phyloP scores from a whole-genome alignment of 148 eudicot genomes.

The Drosera capensis region DNA sequence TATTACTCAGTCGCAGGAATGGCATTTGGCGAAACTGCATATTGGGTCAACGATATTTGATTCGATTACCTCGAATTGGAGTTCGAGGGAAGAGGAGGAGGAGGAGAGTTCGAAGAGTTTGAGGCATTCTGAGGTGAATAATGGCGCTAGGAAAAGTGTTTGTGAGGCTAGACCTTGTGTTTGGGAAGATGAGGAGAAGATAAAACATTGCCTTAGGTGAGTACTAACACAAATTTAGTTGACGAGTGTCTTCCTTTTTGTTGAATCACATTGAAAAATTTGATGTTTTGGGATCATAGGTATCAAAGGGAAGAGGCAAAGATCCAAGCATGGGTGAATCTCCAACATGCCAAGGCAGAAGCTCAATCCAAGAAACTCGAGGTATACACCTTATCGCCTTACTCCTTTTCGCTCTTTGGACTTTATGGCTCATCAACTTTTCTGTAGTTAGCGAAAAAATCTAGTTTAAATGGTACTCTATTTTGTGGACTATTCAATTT shows the following conservation, averaged over 20 bases:
- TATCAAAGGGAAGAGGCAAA: slow-evolving; percentile 85
- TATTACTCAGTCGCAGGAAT: slow-evolving; percentile 38
- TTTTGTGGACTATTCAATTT: too few relatives aligned
- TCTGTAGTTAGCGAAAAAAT: too few relatives aligned
- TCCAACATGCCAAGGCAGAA: slow-evolving; percentile 91
- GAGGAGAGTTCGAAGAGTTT: slow-evolving; percentile 88
- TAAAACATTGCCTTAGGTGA: slow-evolving; percentile 61
- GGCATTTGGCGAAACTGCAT: slow-evolving; percentile 54
- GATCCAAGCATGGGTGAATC: slow-evolving; percentile 90
- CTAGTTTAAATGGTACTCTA: neutral
- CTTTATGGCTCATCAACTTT: too few relatives aligned
- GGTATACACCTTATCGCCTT: slow-evolving; percentile 25
- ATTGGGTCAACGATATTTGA: slow-evolving; percentile 32
- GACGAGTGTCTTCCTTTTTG: neutral
- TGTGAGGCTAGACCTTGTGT: slow-evolving; percentile 40
- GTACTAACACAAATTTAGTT: neutral
- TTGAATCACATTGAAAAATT: neutral
- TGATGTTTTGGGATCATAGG: slow-evolving; percentile 19
- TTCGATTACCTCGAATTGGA: slow-evolving; percentile 51
- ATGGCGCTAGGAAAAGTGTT: slow-evolving; percentile 36
- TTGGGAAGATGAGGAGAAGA: slow-evolving; percentile 83
- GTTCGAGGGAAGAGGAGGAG: slow-evolving; percentile 79
- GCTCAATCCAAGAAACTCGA: slow-evolving; percentile 89
- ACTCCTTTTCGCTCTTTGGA: too few relatives aligned
- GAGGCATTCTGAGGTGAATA: slow-evolving; percentile 67